Evolutionary conservation across 768 basidiomycete genomes (phyloP), one percentile per base, ranked within the genome.

Genomic region (Russula foetens): DNA sequence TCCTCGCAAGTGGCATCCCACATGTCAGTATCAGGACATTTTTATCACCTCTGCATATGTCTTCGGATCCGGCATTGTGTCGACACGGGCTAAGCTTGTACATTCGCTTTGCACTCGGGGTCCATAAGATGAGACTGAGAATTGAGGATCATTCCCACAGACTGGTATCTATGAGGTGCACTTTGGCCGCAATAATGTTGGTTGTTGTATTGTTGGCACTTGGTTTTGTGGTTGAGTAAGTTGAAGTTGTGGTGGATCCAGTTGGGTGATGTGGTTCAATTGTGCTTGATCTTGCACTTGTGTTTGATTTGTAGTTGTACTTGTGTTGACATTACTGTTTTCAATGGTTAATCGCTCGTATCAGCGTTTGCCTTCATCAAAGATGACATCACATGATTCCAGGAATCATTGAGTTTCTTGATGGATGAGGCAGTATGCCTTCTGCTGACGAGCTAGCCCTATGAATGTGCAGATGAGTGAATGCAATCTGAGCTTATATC

Each of bases 381-480:
- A 67, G 4, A 60, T 29, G 26, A 65, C 54, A 26, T 65, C 57
- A 1, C 50, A 53, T 0, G 60, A 67, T 17, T 60, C 56, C 7
- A 59, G 23, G 17, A 60, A 41, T 9, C 46, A 24, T 7, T 44
- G 19, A 0, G 39, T 50, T 5, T 56, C 50, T 24, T 50, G 66
- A 41, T 64, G 60, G 1, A 62, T 45, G n/a, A 63, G 45, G 5
- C 38, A 28, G 39, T 62, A 69, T 15, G 67, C 62, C n/a, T 58
- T 62, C 26, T 43, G 35, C 24, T 65, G 49, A 8, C 60, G 29
- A 1, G 45, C 56, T 26, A 55, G 58, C 15, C 67, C 68, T 26
- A 68, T 21, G 56, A 67, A 65, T 0, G 51, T 65, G 60, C 62
- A 67, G 11, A 33, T n/a, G 1, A 45, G 2, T 23, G 39, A 65